A percentile compares a stretch with the other conserved stretches of the same genome.
Evolutionary conservation across 805 yeast genomes (phyloP).

Genomic region (Dipodascopsis tothii): DNA sequence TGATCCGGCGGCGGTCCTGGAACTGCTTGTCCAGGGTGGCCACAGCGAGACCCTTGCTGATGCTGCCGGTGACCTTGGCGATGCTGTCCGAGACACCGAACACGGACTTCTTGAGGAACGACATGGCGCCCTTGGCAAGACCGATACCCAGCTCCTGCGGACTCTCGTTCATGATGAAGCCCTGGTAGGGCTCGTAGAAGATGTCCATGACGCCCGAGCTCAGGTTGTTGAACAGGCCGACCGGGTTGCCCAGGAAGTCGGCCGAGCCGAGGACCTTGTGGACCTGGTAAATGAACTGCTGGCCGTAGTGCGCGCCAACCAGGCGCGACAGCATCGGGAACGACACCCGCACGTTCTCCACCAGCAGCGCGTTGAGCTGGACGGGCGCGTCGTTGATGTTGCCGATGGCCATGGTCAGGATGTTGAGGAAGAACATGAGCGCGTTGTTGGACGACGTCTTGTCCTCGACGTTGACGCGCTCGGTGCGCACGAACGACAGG

Average conservation of each 20-base stretch:
- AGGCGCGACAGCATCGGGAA: conserved; percentile 62
- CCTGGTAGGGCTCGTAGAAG: conserved; percentile 95
- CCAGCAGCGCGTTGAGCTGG: conserved; percentile 71
- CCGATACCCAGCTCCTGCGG: conserved; percentile 96
- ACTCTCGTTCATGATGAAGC: conserved; percentile 84
- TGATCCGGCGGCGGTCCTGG: conserved; percentile 72
- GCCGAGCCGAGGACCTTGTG: conserved; percentile 94
- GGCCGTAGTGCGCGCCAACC: conserved; percentile 78
- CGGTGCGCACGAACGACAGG: conserved; percentile 85
- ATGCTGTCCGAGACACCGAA: conserved; percentile 92
- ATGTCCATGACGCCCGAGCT: conserved; percentile 94
- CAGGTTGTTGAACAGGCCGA: conserved; percentile 85
- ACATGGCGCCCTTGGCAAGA: conserved; percentile 88
- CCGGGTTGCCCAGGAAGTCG: conserved; percentile 93
- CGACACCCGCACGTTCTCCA: conserved; percentile 87
- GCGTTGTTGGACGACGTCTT: conserved; percentile 56
- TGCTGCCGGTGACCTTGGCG: conserved; percentile 84
- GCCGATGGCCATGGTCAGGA: conserved; percentile 93
- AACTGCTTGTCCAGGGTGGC: conserved; percentile 81
- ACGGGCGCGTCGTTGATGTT: conserved; percentile 96
- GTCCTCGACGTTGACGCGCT: conserved; percentile 61
- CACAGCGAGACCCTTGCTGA: conserved; percentile 87
- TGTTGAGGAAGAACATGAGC: conserved; percentile 62
- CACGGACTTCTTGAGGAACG: conserved; percentile 88
- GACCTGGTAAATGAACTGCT: conserved; percentile 82